These are phyloP conservation scores for Meyerozyma elateridarum DNA, from an alignment of 1,139 yeast species.

Conservation along the genomic window DNA sequence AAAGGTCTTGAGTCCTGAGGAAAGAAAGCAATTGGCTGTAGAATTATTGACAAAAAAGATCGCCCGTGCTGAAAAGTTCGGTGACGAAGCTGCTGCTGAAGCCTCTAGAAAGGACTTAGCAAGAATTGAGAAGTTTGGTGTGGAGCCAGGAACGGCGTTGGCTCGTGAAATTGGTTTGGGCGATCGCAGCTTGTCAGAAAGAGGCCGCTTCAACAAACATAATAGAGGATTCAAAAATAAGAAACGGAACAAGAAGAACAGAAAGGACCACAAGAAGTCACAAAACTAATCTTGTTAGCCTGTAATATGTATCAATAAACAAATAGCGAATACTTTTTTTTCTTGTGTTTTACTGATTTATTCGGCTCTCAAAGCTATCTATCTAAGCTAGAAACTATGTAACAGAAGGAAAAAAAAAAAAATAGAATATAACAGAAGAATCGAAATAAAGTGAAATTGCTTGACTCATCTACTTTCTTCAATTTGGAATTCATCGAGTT, in stretches of 20 bases:
- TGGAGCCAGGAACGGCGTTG: slow-evolving; percentile 61
- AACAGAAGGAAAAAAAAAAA: no score
- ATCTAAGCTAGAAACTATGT: no score
- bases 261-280: slow-evolving; percentile 5
- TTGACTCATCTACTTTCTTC: no score
- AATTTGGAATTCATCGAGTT: no score
- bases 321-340: no score
- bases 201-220: slow-evolving; percentile 10
- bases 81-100: slow-evolving; percentile 52
- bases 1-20: slow-evolving; percentile 56
- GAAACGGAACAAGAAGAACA: slow-evolving; percentile 12
- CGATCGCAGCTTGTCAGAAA: slow-evolving; percentile 25
- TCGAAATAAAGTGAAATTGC: no score
- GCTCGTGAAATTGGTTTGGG: slow-evolving; percentile 64
- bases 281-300: slow-evolving; percentile 1
- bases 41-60: slow-evolving; percentile 66
- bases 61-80: slow-evolving; percentile 73
- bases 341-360: no score
- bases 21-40: slow-evolving; percentile 63
- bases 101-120: slow-evolving; percentile 54
- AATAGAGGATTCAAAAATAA: slow-evolving; percentile 11
- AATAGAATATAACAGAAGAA: no score
- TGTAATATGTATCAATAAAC: no score
- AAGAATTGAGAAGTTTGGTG: slow-evolving; percentile 82
- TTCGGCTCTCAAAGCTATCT: no score